Percentiles rank a stretch among this genome's conserved stretches.
phyloP scores from a whole-genome alignment of 306 rosid genomes.

The Boehmeria nivea region DNA sequence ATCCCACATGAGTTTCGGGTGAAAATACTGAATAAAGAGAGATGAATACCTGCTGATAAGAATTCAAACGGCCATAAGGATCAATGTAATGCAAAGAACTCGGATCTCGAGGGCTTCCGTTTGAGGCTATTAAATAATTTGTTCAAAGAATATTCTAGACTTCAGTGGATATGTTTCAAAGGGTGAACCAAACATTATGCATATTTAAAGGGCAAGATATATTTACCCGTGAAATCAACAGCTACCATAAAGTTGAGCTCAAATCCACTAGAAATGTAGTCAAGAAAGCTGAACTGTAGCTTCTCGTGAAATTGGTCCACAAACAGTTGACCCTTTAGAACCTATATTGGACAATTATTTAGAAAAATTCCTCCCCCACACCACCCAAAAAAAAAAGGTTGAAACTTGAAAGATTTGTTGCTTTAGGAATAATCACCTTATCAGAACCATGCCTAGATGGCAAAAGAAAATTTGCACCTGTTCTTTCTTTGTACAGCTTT shows the following conservation, averaged over 20 bases:
- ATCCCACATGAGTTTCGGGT: too few species aligned
- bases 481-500: constrained; percentile 40
- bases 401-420: neutral
- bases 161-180: neutral
- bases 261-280: constrained; percentile 86
- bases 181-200: too few species aligned
- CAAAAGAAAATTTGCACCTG: constrained; percentile 37
- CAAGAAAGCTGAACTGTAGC: constrained; percentile 69
- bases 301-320: constrained; percentile 66
- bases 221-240: constrained; percentile 75
- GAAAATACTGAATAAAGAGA: too few species aligned
- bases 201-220: neutral
- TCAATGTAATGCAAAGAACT: constrained; percentile 68
- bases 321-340: constrained; percentile 67
- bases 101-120: constrained; percentile 55
- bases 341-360: constrained; percentile 30
- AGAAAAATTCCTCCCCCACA: too few species aligned
- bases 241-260: constrained; percentile 94
- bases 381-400: neutral
- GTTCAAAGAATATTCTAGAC: constrained; percentile 12
- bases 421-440: constrained; percentile 45
- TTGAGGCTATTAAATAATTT: constrained; percentile 63
- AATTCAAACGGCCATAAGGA: constrained; percentile 50
- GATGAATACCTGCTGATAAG: constrained; percentile 60
- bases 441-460: constrained; percentile 44